Conservation (phyloP, 2,329 filamentous ascomycete species). For the Colletotrichum tanaceti region DNA sequence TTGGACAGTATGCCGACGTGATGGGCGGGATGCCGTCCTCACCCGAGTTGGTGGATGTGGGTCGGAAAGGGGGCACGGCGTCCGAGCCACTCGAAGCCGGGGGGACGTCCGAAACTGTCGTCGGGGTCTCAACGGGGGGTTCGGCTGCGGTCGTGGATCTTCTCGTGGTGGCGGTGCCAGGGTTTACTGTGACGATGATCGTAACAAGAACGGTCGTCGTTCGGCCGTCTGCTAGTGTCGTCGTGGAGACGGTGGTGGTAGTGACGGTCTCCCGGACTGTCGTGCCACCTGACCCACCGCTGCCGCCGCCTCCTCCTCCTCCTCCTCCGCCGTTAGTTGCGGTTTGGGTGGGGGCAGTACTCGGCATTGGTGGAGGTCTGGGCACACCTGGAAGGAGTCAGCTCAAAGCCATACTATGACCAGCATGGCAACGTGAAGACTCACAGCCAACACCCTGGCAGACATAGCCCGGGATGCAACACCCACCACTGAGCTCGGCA, state of each 20-base stretch:
- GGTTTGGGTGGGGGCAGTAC: conserved; percentile 43
- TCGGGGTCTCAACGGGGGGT: conserved; percentile 50
- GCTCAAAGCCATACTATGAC: conserved; percentile 16
- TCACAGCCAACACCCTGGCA: conserved; percentile 79
- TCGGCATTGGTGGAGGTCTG: conserved; percentile 44
- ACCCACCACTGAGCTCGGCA: conserved; percentile 75
- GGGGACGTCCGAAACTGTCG: conserved; percentile 52
- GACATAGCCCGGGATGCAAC: conserved; percentile 77
- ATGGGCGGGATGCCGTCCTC: conserved; percentile 40
- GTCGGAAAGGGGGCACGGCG: conserved; percentile 60
- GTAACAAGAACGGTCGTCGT: conserved; percentile 57
- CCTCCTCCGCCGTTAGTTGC: conserved; percentile 24
- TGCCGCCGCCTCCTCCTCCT: conserved; percentile 1
- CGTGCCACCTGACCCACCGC: conserved; percentile 37
- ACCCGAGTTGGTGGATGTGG: conserved; percentile 54
- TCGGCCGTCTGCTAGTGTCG: conserved; percentile 48
- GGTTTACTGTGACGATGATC: conserved; percentile 53
- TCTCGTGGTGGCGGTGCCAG: conserved; percentile 42
- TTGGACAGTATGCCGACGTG: conserved; percentile 71
- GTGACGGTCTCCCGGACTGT: conserved; percentile 56
- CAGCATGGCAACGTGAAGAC: conserved; percentile 45
- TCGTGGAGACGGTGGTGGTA: conserved; percentile 24
- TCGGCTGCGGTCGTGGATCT: conserved; percentile 54
- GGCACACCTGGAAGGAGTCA: conserved; percentile 49
- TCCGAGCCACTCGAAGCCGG: conserved; percentile 52